Percentiles rank a stretch among this genome's conserved stretches.
Conservation (phyloP, 768 basidiomycete genomes). For the Russula olivacea region DNA sequence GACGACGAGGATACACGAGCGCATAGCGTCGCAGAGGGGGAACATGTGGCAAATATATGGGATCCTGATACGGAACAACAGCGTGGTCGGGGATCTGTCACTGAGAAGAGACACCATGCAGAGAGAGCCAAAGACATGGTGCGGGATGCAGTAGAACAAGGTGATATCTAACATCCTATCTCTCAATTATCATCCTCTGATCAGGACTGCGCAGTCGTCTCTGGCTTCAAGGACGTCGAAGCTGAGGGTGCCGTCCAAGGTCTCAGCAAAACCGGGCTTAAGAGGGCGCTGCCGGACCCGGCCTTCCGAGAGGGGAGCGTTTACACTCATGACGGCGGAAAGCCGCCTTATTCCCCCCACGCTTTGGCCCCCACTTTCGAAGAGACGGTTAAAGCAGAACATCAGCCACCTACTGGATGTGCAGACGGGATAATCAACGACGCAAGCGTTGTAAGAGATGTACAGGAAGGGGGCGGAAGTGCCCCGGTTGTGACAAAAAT, state of each 20-base stretch:
- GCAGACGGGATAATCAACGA: background rate
- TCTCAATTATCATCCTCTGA: background rate
- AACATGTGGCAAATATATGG: constrained; percentile 56
- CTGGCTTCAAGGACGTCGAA: constrained; percentile 37
- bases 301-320: constrained; percentile 50
- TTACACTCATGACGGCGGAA: constrained; percentile 45
- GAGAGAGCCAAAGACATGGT: constrained; percentile 25
- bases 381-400: constrained; percentile 54
- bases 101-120: constrained; percentile 30
- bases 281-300: constrained; percentile 37
- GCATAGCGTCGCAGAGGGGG: constrained; percentile 44
- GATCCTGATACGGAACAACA: constrained; percentile 69
- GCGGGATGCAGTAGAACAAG: constrained; percentile 36
- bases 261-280: constrained; percentile 41
- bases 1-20: constrained; percentile 67
- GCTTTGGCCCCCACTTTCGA: constrained; percentile 64
- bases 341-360: constrained; percentile 52
- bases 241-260: constrained; percentile 35
- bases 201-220: constrained; percentile 35
- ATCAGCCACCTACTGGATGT: constrained; percentile 9
- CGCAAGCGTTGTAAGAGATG: constrained; percentile 10
- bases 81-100: constrained; percentile 38
- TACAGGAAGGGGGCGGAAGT: constrained; percentile 13
- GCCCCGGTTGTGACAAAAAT: constrained; percentile 33
- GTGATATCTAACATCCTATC: constrained; percentile 33